Evolutionary conservation across 1,284 basidiomycete genomes (phyloP), one percentile per base, ranked within the genome.

Genomic region (Pisolithus thermaeus): DNA sequence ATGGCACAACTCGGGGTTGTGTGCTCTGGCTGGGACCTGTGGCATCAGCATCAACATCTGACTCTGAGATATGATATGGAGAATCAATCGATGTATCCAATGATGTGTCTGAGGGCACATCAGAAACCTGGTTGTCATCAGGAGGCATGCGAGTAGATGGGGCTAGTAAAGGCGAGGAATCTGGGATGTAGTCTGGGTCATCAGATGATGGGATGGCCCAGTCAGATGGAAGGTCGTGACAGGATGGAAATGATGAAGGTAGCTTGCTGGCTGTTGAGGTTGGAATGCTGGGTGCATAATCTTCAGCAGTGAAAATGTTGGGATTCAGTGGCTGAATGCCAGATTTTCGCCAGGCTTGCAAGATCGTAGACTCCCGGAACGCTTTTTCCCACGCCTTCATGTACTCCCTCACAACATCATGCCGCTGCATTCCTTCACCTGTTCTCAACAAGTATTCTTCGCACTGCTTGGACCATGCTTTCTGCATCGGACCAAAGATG

Each of bases 401-500:
- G 38, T 52, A 52, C 40, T 52, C 50, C 39, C 20, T 28, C 30
- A 52, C 36, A 30, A 52, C 27, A 37, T 52, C n/a, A 11, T 16
- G 14, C 20, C 22, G 9, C 30, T 18, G 45, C 14, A 52, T 47
- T 8, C 38, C 50, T 12, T 44, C 42, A 23, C 30, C 50, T n/a
- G 42, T 45, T 12, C n/a, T 22, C 20, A 9, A 4, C 4, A 6
- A 40, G 5, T 40, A 40, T 20, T 25, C 32, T 12, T 44, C 36
- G 14, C 43, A 32, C 8, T 14, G 14, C n/a, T 42, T 35, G 8
- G 28, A 23, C 58, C 59, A 64, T 7, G 56, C 58, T 22, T 12
- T 53, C 38, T 56, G 55, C 16, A 71, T 49, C 6, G 63, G 64
- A 1, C 64, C 58, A 54, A 74, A 74, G 3, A 67, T 55, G 0